These are phyloP conservation scores for Petrea volubilis DNA, from an alignment of 257 asterid genomes.

Conservation along the genomic window DNA sequence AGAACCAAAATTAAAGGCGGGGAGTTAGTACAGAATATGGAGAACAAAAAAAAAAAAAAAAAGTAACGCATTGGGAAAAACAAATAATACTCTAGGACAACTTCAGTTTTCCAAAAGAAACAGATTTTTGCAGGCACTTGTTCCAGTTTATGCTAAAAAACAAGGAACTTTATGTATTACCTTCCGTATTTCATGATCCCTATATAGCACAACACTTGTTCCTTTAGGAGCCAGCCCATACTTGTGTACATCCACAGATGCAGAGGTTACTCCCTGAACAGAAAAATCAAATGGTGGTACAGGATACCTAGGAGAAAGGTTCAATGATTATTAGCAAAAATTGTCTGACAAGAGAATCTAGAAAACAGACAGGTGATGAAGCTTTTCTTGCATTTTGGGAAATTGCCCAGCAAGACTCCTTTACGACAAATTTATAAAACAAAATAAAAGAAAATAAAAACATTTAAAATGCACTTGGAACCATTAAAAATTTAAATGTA, in stretches of 20 bases:
- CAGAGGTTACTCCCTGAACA: conserved; percentile 90
- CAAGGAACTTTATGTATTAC: conserved; percentile 33
- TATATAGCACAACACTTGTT: conserved; percentile 90
- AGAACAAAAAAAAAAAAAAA: not conserved
- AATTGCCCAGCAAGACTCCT: conserved; percentile 8
- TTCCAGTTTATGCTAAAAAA: conserved; percentile 1
- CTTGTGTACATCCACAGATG: conserved; percentile 96
- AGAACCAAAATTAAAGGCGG: conserved; percentile 8
- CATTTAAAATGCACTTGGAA: not conserved
- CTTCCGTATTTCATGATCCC: conserved; percentile 86
- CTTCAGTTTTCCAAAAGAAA: too few species aligned
- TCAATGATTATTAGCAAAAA: conserved; percentile 19
- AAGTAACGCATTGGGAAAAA: not conserved
- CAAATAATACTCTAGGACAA: not conserved
- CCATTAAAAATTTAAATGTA: not conserved
- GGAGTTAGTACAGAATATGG: not conserved
- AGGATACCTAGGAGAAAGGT: conserved; percentile 64
- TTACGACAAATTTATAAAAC: too few species aligned
- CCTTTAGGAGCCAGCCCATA: conserved; percentile 99
- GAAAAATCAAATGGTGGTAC: conserved; percentile 93
- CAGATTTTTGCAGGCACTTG: not conserved
- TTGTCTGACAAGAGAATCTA: not conserved
- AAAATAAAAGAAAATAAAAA: too few species aligned
- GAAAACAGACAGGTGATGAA: conserved; percentile 9
- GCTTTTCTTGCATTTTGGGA: not conserved